These are phyloP conservation scores for Mycena vitilis DNA, from an alignment of 768 basidiomycete genomes.

Conservation along the genomic window DNA sequence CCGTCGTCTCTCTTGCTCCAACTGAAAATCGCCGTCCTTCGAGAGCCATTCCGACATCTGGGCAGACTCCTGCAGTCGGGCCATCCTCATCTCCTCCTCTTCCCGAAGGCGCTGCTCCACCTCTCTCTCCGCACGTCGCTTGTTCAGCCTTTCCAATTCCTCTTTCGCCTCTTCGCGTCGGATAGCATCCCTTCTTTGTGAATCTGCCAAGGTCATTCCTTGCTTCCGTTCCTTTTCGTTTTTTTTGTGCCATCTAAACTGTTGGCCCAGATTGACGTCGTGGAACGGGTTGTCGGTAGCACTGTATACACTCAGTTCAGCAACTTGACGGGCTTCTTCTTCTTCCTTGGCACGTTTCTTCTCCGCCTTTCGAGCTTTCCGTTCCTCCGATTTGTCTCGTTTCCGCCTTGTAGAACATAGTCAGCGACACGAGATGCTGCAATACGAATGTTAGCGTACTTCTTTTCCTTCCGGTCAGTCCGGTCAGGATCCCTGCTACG, in stretches of 20 bases:
- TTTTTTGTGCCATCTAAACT: slow-evolving; percentile 99
- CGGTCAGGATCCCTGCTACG: slow-evolving; percentile 52
- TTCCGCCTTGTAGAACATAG: slow-evolving; percentile 66
- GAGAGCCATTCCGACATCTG: slow-evolving; percentile 99
- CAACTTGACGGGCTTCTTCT: slow-evolving; percentile 92
- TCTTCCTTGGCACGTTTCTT: slow-evolving; percentile 86
- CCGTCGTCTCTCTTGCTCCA: slow-evolving; percentile 91
- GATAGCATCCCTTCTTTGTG: slow-evolving; percentile 81
- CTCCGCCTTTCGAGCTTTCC: slow-evolving; percentile 86
- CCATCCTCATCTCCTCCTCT: slow-evolving; percentile 92
- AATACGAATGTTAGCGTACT: slow-evolving; percentile 46
- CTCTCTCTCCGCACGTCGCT: slow-evolving; percentile 91
- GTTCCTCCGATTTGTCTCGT: slow-evolving; percentile 88
- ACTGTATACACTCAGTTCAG: slow-evolving; percentile 96
- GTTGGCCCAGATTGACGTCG: slow-evolving; percentile 94
- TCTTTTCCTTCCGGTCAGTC: slow-evolving; percentile 58
- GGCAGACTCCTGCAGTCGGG: slow-evolving; percentile 90
- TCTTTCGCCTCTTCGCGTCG: slow-evolving; percentile 93
- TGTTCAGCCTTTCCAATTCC: slow-evolving; percentile 92
- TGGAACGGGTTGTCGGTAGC: slow-evolving; percentile 98
- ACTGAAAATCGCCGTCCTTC: slow-evolving; percentile 96
- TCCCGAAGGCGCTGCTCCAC: slow-evolving; percentile 89
- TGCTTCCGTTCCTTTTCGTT: slow-evolving; percentile 93
- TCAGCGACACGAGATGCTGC: slow-evolving; percentile 21
- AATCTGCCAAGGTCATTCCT: slow-evolving; percentile 83